Percentiles rank a stretch among this genome's conserved stretches.
Evolutionary conservation across 495 filamentous ascomycete genomes (phyloP).

Genomic region (Neurospora sp.): DNA sequence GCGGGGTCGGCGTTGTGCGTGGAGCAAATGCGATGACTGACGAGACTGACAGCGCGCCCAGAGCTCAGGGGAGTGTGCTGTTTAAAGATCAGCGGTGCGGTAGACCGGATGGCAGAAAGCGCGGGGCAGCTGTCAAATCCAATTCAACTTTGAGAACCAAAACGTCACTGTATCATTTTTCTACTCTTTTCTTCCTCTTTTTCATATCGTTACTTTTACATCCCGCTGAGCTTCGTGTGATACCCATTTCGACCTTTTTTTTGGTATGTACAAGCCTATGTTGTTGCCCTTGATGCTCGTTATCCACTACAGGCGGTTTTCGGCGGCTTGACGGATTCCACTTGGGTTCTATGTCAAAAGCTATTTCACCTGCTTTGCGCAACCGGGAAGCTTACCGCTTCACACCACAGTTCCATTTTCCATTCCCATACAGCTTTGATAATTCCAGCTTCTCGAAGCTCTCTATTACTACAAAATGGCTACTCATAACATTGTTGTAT

Average conservation of each 20-base stretch:
- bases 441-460: neutral
- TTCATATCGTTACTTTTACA: neutral
- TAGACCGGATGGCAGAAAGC: neutral
- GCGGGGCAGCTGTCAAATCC: slow-evolving; percentile 8
- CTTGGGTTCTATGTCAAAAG: neutral
- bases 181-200: neutral
- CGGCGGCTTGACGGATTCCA: neutral
- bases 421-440: neutral
- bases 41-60: neutral
- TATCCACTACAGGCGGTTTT: neutral
- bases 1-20: slow-evolving; percentile 13
- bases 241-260: neutral
- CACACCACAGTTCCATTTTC: neutral
- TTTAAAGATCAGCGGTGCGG: neutral
- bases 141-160: neutral
- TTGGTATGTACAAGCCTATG: neutral
- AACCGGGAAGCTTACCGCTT: neutral
- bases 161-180: neutral
- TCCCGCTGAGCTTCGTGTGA: neutral
- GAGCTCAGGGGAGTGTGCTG: slow-evolving; percentile 8
- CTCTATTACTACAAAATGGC: slow-evolving; percentile 27
- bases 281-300: neutral
- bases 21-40: neutral
- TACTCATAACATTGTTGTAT: slow-evolving; percentile 53
- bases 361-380: neutral